A percentile compares a stretch with the other conserved stretches of the same genome.
Evolutionary conservation across 768 basidiomycete genomes (phyloP).

Genomic region (Lactarius sp.): DNA sequence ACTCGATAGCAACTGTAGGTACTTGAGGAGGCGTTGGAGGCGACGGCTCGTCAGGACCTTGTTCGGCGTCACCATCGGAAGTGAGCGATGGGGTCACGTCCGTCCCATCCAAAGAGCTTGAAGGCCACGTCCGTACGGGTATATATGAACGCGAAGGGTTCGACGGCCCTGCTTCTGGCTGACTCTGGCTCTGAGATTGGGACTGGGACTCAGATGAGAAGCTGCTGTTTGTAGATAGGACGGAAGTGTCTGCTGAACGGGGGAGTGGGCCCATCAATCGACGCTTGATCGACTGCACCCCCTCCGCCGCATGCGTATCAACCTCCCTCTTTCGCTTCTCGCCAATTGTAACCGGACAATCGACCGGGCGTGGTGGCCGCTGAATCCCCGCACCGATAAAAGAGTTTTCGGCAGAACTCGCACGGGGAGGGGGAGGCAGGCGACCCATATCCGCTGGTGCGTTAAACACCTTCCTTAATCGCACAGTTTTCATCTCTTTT

Average conservation of each 20-base stretch:
- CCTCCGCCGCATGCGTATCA: background rate
- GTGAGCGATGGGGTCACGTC: constrained; percentile 26
- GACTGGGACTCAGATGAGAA: constrained; percentile 3
- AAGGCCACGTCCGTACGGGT: constrained; percentile 20
- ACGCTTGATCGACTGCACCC: constrained; percentile 10
- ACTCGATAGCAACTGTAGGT: constrained; percentile 4
- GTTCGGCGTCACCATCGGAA: constrained; percentile 21
- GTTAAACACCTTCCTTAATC: constrained; percentile 54
- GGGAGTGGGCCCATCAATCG: constrained; percentile 16
- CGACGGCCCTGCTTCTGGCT: constrained; percentile 11
- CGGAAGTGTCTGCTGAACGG: constrained; percentile 10
- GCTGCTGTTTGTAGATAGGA: constrained; percentile 12
- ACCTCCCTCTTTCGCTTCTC: constrained; percentile 23
- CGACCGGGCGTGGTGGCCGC: constrained; percentile 8
- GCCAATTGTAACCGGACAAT: background rate
- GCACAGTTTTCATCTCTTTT: constrained; percentile 71
- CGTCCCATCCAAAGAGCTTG: constrained; percentile 24
- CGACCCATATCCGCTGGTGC: constrained; percentile 27
- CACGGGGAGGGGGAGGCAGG: constrained; percentile 23
- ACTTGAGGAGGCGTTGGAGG: constrained; percentile 24
- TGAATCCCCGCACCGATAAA: constrained; percentile 13
- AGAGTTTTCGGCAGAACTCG: background rate
- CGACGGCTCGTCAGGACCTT: constrained; percentile 17
- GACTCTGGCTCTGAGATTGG: constrained; percentile 10
- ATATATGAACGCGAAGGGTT: constrained; percentile 6